phyloP scores from a whole-genome alignment of 2,329 filamentous ascomycete genomes.

The Pseudocercospora eumusae region DNA sequence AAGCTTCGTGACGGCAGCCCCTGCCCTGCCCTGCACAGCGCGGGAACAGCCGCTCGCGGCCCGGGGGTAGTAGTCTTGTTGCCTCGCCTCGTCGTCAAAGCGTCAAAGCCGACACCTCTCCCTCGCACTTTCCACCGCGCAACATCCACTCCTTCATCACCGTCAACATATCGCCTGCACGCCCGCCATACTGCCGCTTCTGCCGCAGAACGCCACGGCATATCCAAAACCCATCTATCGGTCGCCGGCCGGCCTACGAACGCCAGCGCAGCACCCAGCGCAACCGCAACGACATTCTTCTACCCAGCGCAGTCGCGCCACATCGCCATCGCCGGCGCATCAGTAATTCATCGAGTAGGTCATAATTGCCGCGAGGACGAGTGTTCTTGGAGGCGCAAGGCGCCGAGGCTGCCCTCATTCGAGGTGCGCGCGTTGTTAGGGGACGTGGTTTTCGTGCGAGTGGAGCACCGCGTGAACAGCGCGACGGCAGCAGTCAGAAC shows the following conservation, averaged over 20 bases:
- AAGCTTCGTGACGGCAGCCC: background rate
- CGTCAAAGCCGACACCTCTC: constrained; percentile 3
- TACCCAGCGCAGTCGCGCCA: constrained; percentile 1
- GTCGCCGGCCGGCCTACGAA: constrained; percentile 37
- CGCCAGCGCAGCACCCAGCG: constrained; percentile 24
- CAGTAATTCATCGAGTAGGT: constrained; percentile 21
- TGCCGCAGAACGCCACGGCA: constrained; percentile 18
- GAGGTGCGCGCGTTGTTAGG: constrained; percentile 37
- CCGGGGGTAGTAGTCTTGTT: background rate
- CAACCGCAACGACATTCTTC: constrained; percentile 23
- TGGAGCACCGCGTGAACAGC: constrained; percentile 29
- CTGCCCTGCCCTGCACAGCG: background rate
- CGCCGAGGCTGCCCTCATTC: constrained; percentile 35
- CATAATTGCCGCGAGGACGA: constrained; percentile 21
- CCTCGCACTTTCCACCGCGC: constrained; percentile 8
- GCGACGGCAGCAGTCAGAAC: constrained; percentile 2
- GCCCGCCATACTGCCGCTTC: constrained; percentile 35
- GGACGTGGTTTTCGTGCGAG: constrained; percentile 21
- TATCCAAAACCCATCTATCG: constrained; percentile 23
- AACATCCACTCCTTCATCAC: constrained; percentile 25
- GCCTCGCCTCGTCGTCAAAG: too few relatives aligned
- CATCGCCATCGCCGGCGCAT: constrained; percentile 32
- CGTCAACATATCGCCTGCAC: constrained; percentile 36
- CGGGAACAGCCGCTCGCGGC: background rate
- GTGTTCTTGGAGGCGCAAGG: constrained; percentile 24